Evolutionary conservation across 164 flowering plant genomes (phyloP), one percentile per base, ranked within the genome.

Genomic region (Piper betle): DNA sequence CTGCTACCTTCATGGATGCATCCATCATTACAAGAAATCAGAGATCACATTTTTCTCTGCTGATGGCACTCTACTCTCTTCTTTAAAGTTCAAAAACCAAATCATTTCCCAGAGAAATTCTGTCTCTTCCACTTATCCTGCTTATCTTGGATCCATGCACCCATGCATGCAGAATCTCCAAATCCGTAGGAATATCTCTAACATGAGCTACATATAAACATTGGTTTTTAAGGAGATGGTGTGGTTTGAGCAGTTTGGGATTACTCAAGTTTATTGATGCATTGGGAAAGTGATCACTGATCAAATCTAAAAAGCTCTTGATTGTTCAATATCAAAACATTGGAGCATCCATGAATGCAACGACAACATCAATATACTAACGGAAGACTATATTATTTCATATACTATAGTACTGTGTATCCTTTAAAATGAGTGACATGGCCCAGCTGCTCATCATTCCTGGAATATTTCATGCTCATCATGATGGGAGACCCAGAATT

Each of bases 61-160:
- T n/a, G 42, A 41, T 62, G 46, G 8, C 61, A 16, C 48, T 48
- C 64, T 15, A 52, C n/a, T 72, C 72, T 77, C 72, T 71, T 63
- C 73, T 68, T 56, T 69, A 77, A 68, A 52, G 53, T 67, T 72
- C 69, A 57, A 66, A 75, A 80, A 76, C 81, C 73, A 72, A 76
- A 84, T 84, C 75, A 84, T 84, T 79, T 60, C 6, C 74, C 43
- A 69, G 65, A 59, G 89, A 84, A 84, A 72, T 76, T 80, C 77
- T 80, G 86, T 82, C 90, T 65, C 84, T 74, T 64, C 68, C 61
- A 79, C 59, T 25, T 57, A 46, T 43, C 17, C 61, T 70, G 74
- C 6, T 37, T 15, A 33, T 17, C 2, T 39, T 55, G 5, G 16
- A 38, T 13, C 15, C 38, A 77, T 80, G 81, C 65, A 8, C 10